These are phyloP conservation scores for Borealophlyctis nickersoniae DNA, from an alignment of 192 early-diverging fungal genomes.

Conservation along the genomic window DNA sequence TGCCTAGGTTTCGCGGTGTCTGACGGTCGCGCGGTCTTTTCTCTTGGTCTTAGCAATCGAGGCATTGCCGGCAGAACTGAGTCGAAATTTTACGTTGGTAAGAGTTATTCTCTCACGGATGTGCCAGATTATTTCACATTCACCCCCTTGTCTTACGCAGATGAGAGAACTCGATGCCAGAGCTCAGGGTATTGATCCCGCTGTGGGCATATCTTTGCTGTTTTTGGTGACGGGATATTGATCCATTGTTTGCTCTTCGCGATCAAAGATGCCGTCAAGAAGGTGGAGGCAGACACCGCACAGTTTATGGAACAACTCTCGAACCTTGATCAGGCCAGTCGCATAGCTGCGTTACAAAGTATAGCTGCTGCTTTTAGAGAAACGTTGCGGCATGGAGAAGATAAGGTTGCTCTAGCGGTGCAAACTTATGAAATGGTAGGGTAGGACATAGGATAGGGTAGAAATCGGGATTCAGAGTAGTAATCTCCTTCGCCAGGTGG, in stretches of 20 bases:
- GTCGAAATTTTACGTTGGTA: slow-evolving; percentile 81
- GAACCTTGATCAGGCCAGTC: slow-evolving; percentile 46
- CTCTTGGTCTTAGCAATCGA: slow-evolving; percentile 38
- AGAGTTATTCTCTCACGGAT: background rate
- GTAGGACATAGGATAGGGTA: background rate
- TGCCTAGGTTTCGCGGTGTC: too few relatives aligned
- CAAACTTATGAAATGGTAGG: slow-evolving; percentile 89
- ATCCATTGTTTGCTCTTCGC: too few relatives aligned
- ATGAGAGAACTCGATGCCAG: slow-evolving; percentile 90
- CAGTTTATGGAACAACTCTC: slow-evolving; percentile 68
- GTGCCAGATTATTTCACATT: too few relatives aligned
- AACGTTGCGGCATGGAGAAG: slow-evolving; percentile 82
- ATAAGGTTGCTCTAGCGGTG: slow-evolving; percentile 89
- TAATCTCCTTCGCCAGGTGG: slow-evolving; percentile 51
- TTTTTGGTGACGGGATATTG: too few relatives aligned
- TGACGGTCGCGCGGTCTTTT: too few relatives aligned
- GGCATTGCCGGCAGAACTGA: slow-evolving; percentile 41
- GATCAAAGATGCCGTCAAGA: slow-evolving; percentile 66
- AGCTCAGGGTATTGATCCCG: slow-evolving; percentile 52
- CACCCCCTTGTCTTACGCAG: slow-evolving; percentile 27
- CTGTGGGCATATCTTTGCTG: too few relatives aligned
- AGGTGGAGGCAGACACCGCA: slow-evolving; percentile 62
- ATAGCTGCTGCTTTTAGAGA: slow-evolving; percentile 64
- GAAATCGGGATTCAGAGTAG: background rate
- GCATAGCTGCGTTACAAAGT: slow-evolving; percentile 49